These are phyloP conservation scores for Pseudisothecium myosuroides DNA, from an alignment of 225 moss, liverwort and hornwort genomes.

Conservation along the genomic window DNA sequence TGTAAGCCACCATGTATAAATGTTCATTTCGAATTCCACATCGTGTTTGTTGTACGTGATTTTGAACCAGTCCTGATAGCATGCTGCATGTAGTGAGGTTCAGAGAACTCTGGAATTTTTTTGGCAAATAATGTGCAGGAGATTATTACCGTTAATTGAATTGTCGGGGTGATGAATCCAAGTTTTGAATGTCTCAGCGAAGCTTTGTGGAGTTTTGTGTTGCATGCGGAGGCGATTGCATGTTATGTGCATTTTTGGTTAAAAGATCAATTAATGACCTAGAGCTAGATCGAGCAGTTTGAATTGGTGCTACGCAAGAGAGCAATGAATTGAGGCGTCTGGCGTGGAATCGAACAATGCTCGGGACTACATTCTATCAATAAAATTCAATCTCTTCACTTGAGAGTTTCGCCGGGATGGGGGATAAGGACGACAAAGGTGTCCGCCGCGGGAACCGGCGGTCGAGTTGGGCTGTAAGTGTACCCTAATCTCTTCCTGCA, in stretches of 20 bases:
- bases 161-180: background rate
- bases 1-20: too few relatives aligned
- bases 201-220: background rate
- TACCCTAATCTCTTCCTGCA: background rate
- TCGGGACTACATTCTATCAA: background rate
- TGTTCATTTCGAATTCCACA: background rate
- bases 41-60: background rate
- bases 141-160: background rate
- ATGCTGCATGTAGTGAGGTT: background rate
- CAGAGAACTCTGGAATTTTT: background rate
- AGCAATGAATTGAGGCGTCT: background rate
- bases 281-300: background rate
- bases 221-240: background rate
- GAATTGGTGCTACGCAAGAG: background rate
- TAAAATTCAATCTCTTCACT: too few relatives aligned
- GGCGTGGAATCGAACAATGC: background rate
- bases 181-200: background rate
- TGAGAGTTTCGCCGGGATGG: background rate
- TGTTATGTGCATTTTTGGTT: background rate
- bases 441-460: conserved; percentile 57
- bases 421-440: conserved; percentile 32
- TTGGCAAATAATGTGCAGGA: background rate
- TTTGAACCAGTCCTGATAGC: background rate
- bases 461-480: conserved; percentile 75
- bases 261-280: background rate